phyloP scores from a whole-genome alignment of 306 rosid species.

The Neltuma alba region DNA sequence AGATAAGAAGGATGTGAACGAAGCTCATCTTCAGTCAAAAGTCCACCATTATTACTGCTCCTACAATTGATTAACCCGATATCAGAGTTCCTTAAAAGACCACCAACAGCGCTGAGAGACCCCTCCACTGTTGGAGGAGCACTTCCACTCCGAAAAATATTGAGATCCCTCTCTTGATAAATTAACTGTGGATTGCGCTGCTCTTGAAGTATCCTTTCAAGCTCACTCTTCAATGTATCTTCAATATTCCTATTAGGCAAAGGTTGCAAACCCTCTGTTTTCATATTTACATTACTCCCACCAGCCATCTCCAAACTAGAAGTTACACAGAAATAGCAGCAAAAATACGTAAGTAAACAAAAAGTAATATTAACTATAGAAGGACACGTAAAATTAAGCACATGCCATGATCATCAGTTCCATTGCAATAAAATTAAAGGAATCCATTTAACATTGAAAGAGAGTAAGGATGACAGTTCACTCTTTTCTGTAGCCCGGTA shows the following conservation, averaged over 20 bases:
- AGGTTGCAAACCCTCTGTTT: constrained; percentile 41
- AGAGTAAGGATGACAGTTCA: constrained; percentile 25
- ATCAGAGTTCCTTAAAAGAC: constrained; percentile 62
- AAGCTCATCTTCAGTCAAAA: constrained; percentile 83
- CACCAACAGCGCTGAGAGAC: constrained; percentile 75
- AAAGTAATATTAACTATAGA: neutral
- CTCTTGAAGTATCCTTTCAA: constrained; percentile 69
- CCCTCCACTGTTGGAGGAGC: constrained; percentile 99
- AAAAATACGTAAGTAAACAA: constrained; percentile 15
- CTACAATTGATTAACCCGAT: constrained; percentile 43
- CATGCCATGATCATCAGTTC: constrained; percentile 32
- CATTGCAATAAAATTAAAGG: neutral
- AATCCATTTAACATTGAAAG: constrained; percentile 18
- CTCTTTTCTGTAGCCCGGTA: neutral
- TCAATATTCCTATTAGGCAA: constrained; percentile 55
- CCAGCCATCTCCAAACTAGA: constrained; percentile 63
- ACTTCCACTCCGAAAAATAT: constrained; percentile 93
- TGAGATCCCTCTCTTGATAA: constrained; percentile 66
- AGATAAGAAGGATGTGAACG: constrained; percentile 90
- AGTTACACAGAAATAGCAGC: constrained; percentile 29
- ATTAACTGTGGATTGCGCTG: constrained; percentile 59
- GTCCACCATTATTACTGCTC: constrained; percentile 47
- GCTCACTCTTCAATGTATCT: constrained; percentile 73
- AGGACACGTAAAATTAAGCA: neutral
- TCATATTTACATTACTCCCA: constrained; percentile 58